Evolutionary conservation across 106 monocot species (phyloP).

Genomic region (Platanthera guangdongensis): DNA sequence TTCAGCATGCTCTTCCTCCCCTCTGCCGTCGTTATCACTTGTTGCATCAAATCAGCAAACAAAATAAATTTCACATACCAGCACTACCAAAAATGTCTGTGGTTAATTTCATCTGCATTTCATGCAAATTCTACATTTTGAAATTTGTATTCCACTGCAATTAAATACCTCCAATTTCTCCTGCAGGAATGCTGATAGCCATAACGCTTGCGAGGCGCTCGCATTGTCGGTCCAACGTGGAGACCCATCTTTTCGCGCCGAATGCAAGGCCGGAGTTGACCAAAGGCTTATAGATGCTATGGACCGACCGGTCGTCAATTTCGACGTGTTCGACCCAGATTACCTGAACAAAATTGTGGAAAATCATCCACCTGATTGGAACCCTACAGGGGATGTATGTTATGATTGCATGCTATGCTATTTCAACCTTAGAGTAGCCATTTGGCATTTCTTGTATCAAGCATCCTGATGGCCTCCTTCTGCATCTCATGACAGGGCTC

Average conservation of each 20-base stretch:
- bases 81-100: background rate
- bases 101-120: background rate
- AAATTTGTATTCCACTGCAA: background rate
- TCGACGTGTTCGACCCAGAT: slow-evolving; percentile 96
- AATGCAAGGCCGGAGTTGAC: slow-evolving; percentile 84
- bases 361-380: background rate
- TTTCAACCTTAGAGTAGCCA: slow-evolving; percentile 87
- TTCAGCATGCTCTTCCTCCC: slow-evolving; percentile 92
- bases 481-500: slow-evolving; percentile 43
- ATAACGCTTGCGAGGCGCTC: slow-evolving; percentile 81
- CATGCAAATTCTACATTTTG: background rate
- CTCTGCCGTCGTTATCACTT: slow-evolving; percentile 69
- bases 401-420: background rate
- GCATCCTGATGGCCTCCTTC: slow-evolving; percentile 88
- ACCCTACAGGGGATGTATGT: too few species aligned
- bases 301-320: slow-evolving; percentile 70
- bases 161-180: slow-evolving; percentile 47
- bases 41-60: background rate
- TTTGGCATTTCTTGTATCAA: slow-evolving; percentile 96
- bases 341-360: slow-evolving; percentile 27
- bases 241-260: slow-evolving; percentile 84
- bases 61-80: background rate
- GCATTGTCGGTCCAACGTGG: slow-evolving; percentile 71
- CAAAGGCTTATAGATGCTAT: slow-evolving; percentile 67
- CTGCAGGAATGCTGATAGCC: slow-evolving; percentile 58